phyloP scores from a whole-genome alignment of 169 alveolate genomes.

The Plasmodium malariae region DNA sequence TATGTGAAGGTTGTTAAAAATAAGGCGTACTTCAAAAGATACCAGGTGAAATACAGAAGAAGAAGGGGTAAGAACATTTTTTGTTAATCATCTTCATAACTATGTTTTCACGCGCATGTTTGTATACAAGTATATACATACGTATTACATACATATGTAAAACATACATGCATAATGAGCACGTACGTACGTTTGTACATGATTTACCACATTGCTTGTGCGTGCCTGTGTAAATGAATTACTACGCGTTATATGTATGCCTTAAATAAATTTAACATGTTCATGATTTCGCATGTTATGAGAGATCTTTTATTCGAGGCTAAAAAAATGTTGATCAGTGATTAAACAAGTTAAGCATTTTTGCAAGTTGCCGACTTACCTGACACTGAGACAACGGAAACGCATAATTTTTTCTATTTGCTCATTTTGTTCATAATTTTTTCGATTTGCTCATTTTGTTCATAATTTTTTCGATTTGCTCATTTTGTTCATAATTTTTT shows the following conservation, averaged over 20 bases:
- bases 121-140: too few species aligned
- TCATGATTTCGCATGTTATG: slow-evolving; percentile 38
- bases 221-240: not conserved
- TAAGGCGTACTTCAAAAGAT: slow-evolving; percentile 99
- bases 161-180: too few species aligned
- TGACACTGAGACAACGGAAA: slow-evolving; percentile 42
- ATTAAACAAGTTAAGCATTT: slow-evolving; percentile 68
- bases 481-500: too few species aligned
- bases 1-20: slow-evolving; percentile 98
- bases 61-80: slow-evolving; percentile 95
- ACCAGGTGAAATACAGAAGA: slow-evolving; percentile 99
- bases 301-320: slow-evolving; percentile 62
- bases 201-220: too few species aligned
- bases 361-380: slow-evolving; percentile 51
- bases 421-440: too few species aligned
- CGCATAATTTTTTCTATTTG: too few species aligned
- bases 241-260: slow-evolving; percentile 14
- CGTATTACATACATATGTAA: too few species aligned
- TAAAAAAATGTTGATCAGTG: slow-evolving; percentile 51
- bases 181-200: not conserved
- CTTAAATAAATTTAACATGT: slow-evolving; percentile 36
- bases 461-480: too few species aligned
- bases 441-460: too few species aligned
- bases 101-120: too few species aligned
- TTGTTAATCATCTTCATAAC: too few species aligned